Evolutionary conservation across 2,329 filamentous ascomycete genomes (phyloP).

Genomic region (Orbilia javanica): DNA sequence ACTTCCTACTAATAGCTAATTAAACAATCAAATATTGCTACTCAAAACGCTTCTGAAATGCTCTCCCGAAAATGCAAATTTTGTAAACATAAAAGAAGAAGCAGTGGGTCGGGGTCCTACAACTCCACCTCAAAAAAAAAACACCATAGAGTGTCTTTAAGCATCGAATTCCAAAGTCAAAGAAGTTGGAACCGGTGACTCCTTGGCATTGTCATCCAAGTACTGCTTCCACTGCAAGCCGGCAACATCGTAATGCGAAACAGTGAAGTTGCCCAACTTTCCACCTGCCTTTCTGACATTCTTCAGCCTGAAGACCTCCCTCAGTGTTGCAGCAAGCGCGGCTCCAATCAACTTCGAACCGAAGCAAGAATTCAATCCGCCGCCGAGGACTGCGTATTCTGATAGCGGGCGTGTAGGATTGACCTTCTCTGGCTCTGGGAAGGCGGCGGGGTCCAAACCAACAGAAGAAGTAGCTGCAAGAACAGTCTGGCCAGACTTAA

Average conservation of each 20-base stretch:
- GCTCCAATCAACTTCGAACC: slow-evolving; percentile 65
- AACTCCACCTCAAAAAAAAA: neutral
- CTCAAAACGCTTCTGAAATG: neutral
- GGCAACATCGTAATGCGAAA: slow-evolving; percentile 67
- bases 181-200: slow-evolving; percentile 67
- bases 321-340: slow-evolving; percentile 66
- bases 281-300: slow-evolving; percentile 66
- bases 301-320: slow-evolving; percentile 67
- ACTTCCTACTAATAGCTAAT: neutral
- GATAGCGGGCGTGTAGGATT: slow-evolving; percentile 66
- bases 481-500: slow-evolving; percentile 67
- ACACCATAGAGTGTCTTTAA: neutral
- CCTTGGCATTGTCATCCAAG: slow-evolving; percentile 68
- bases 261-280: slow-evolving; percentile 65
- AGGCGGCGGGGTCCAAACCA: slow-evolving; percentile 65
- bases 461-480: slow-evolving; percentile 67
- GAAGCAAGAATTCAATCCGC: slow-evolving; percentile 66
- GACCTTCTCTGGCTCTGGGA: slow-evolving; percentile 66
- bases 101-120: neutral
- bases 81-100: neutral
- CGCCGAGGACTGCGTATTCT: slow-evolving; percentile 66
- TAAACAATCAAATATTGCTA: neutral
- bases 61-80: slow-evolving; percentile 12
- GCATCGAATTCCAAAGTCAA: slow-evolving; percentile 64
- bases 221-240: slow-evolving; percentile 69